A percentile compares a stretch with the other conserved stretches of the same genome.
phyloP scores from a whole-genome alignment of 306 rosid genomes.

The Glycine latifolia region DNA sequence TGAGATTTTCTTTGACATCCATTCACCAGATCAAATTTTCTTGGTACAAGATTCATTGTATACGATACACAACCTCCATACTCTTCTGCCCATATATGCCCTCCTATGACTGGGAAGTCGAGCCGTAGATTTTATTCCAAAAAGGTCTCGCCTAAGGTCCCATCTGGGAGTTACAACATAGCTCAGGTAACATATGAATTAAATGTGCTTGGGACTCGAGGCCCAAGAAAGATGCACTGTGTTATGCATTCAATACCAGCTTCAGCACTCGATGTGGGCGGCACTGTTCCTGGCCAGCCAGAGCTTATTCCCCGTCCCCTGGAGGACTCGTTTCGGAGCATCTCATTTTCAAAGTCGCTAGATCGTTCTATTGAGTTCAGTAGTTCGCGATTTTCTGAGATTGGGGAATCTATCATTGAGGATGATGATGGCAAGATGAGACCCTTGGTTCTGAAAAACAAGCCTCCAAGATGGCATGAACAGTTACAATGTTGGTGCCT shows the following conservation, averaged over 20 bases:
- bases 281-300: slow-evolving; percentile 76
- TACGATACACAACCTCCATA: slow-evolving; percentile 88
- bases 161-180: slow-evolving; percentile 87
- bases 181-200: slow-evolving; percentile 92
- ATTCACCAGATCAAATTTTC: slow-evolving; percentile 84
- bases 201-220: slow-evolving; percentile 91
- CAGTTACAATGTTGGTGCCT: slow-evolving; percentile 93
- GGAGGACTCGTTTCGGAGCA: slow-evolving; percentile 78
- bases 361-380: slow-evolving; percentile 79
- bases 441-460: slow-evolving; percentile 84
- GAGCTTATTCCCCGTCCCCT: slow-evolving; percentile 74
- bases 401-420: slow-evolving; percentile 56
- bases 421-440: slow-evolving; percentile 63
- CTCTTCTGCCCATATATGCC: slow-evolving; percentile 62
- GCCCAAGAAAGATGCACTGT: slow-evolving; percentile 96
- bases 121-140: slow-evolving; percentile 90
- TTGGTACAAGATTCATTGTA: slow-evolving; percentile 88
- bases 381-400: slow-evolving; percentile 80
- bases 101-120: slow-evolving; percentile 73
- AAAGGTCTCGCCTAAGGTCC: slow-evolving; percentile 92
- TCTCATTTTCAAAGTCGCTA: slow-evolving; percentile 78
- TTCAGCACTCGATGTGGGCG: slow-evolving; percentile 76
- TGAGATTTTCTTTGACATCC: slow-evolving; percentile 19
- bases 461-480: slow-evolving; percentile 95
- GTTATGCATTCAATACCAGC: slow-evolving; percentile 87